phyloP scores from a whole-genome alignment of 768 basidiomycete genomes.

The Hygrocybe punicea region DNA sequence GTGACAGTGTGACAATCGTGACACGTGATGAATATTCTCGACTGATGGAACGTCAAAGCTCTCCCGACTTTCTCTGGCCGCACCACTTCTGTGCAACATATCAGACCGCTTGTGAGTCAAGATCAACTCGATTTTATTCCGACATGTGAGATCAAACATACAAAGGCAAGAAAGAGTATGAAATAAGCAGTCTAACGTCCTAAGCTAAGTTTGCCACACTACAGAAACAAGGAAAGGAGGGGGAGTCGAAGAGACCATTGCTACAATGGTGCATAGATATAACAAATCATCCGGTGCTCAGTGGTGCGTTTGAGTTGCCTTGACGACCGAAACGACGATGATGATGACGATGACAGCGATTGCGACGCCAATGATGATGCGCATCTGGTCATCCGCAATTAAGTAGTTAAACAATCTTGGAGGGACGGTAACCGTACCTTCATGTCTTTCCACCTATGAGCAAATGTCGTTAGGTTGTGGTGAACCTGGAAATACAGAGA shows the following conservation, averaged over 20 bases:
- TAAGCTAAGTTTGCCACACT: neutral
- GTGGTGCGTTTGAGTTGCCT: slow-evolving; percentile 57
- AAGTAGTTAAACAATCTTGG: slow-evolving; percentile 8
- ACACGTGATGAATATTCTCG: too few relatives aligned
- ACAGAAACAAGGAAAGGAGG: neutral
- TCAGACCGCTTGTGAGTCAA: neutral
- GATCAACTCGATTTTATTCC: neutral
- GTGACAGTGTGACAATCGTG: neutral
- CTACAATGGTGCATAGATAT: slow-evolving; percentile 13
- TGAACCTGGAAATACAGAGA: slow-evolving; percentile 7
- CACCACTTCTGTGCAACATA: too few relatives aligned
- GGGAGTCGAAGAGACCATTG: neutral
- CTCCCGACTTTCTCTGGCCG: too few relatives aligned
- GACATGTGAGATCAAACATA: neutral
- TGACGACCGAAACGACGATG: slow-evolving; percentile 93
- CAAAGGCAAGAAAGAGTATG: neutral
- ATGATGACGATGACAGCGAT: slow-evolving; percentile 90
- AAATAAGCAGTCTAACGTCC: neutral
- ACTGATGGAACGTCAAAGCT: too few relatives aligned
- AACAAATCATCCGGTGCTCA: neutral
- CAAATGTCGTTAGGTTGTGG: slow-evolving; percentile 7
- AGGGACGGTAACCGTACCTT: slow-evolving; percentile 52
- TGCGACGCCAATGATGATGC: slow-evolving; percentile 90
- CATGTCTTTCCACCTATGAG: slow-evolving; percentile 92
- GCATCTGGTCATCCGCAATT: slow-evolving; percentile 58